Conservation (phyloP, 768 basidiomycete genomes). For the Clitopilus hobsonii region DNA sequence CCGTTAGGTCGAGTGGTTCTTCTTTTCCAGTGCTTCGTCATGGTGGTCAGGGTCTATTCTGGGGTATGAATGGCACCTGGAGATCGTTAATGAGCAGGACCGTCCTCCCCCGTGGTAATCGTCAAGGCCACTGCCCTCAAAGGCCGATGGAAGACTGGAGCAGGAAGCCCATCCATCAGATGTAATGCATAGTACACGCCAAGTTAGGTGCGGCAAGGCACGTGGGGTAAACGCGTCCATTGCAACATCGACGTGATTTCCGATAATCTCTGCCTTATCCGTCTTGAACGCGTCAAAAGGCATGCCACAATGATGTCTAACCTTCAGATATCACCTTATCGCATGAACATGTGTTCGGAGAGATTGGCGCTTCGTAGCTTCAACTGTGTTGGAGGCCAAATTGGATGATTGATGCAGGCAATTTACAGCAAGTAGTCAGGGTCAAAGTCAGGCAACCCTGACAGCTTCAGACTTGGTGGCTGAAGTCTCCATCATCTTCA, state of each 20-base stretch:
- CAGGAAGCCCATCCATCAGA: neutral
- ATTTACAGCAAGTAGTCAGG: too few species aligned
- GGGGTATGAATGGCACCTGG: neutral
- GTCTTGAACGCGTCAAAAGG: too few species aligned
- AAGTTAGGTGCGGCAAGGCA: neutral
- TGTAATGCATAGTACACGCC: neutral
- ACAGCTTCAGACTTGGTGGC: too few species aligned
- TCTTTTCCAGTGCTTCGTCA: conserved; percentile 1
- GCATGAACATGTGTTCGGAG: too few species aligned
- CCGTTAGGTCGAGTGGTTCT: neutral
- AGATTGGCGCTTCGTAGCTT: too few species aligned
- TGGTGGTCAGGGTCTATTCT: neutral
- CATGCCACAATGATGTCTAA: too few species aligned
- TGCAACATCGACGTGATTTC: neutral
- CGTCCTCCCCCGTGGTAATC: neutral
- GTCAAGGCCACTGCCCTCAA: neutral
- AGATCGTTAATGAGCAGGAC: neutral
- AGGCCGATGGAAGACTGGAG: neutral
- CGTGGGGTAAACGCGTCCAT: neutral
- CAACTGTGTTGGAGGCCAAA: too few species aligned
- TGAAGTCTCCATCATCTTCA: too few species aligned
- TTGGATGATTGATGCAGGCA: too few species aligned
- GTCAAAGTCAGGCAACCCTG: too few species aligned
- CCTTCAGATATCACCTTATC: too few species aligned
- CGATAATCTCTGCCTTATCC: too few species aligned